These are phyloP conservation scores for Aquilaria agallochum DNA, from an alignment of 441 rosid species.

Conservation along the genomic window DNA sequence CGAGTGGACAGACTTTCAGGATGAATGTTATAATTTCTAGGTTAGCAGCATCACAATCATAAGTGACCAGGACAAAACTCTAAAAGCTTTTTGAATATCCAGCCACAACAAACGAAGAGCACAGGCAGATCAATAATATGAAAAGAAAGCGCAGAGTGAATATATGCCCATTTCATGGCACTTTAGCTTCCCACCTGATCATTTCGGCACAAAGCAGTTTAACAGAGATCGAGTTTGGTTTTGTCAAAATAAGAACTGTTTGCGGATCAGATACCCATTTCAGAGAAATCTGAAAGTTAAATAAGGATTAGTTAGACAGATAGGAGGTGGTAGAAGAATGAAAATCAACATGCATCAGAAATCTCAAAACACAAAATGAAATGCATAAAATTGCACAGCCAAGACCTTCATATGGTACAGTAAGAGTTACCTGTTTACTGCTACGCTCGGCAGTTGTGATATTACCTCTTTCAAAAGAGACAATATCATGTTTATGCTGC, in stretches of 20 bases:
- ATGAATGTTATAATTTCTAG: no score
- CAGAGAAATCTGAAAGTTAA: conserved; percentile 74
- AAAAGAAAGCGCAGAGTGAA: no score
- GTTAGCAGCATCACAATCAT: no score
- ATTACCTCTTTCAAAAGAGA: conserved; percentile 93
- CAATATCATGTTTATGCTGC: conserved; percentile 91
- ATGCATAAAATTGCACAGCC: conserved; percentile 3
- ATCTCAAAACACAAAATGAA: not conserved
- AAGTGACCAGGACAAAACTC: no score
- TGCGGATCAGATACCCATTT: conserved; percentile 93
- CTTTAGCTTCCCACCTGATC: conserved; percentile 56
- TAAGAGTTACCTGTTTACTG: conserved; percentile 76
- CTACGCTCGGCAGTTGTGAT: conserved; percentile 90
- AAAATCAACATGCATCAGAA: not conserved
- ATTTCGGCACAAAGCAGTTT: conserved; percentile 71
- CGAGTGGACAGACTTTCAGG: no score
- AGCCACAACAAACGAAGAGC: not conserved
- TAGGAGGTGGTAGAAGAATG: conserved; percentile 5
- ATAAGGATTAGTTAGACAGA: conserved; percentile 23
- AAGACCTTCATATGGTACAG: conserved; percentile 15
- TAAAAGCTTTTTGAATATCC: no score
- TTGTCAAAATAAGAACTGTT: conserved; percentile 82
- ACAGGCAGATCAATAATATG: no score
- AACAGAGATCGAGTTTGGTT: conserved; percentile 89
- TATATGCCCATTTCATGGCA: no score